Conservation (phyloP, 768 basidiomycete species). For the Trametes meyenii region DNA sequence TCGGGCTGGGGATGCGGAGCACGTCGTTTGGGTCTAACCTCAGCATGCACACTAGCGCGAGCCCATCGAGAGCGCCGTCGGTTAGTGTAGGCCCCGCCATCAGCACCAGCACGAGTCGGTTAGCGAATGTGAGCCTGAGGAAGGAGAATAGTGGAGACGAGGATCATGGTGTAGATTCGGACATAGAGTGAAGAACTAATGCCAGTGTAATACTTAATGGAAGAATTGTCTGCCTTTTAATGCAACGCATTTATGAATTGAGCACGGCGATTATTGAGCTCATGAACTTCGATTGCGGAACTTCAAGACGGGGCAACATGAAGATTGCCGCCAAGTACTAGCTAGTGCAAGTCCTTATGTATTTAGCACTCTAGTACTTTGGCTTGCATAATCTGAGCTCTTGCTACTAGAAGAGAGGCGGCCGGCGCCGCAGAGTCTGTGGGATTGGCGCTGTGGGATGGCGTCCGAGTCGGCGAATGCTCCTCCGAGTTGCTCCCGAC, state of each 20-base stretch:
- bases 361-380: too few relatives aligned
- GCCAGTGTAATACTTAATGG: neutral
- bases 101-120: constrained; percentile 6
- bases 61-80: constrained; percentile 13
- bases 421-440: too few relatives aligned
- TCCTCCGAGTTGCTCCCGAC: too few relatives aligned
- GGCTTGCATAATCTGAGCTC: too few relatives aligned
- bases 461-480: too few relatives aligned
- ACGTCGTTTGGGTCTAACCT: constrained; percentile 32
- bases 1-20: constrained; percentile 56
- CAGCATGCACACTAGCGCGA: constrained; percentile 12
- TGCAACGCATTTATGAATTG: neutral
- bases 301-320: too few relatives aligned
- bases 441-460: too few relatives aligned
- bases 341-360: too few relatives aligned
- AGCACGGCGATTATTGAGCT: too few relatives aligned
- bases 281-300: too few relatives aligned
- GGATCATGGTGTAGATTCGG: constrained; percentile 15
- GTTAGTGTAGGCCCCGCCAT: constrained; percentile 7
- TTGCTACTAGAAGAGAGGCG: too few relatives aligned
- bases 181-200: constrained; percentile 19
- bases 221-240: neutral
- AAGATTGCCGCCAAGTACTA: too few relatives aligned
- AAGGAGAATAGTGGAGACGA: neutral
- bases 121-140: constrained; percentile 15